Conservation (phyloP, 345 rosid genomes). For the Arabidopsis arenosa region DNA sequence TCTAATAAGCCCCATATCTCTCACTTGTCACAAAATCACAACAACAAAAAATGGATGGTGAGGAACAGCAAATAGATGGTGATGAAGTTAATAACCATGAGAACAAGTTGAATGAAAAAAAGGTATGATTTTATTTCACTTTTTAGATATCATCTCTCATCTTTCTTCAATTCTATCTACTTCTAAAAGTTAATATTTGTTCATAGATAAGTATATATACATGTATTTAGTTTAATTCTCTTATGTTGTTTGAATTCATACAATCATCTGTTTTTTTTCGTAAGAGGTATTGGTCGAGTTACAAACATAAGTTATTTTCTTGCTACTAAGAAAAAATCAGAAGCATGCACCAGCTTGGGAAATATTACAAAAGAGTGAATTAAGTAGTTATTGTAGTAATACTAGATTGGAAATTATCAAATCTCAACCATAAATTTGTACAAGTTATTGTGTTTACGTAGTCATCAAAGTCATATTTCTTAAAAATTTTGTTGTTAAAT, state of each 20-base stretch:
- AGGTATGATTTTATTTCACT: conserved; percentile 11
- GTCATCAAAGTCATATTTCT: background rate
- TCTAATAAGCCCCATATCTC: conserved; percentile 5
- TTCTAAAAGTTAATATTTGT: background rate
- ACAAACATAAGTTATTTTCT: too few relatives aligned
- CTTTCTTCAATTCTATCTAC: background rate
- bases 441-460: background rate
- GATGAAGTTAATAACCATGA: conserved; percentile 32
- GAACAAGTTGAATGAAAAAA: conserved; percentile 33
- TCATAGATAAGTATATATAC: background rate
- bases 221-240: background rate
- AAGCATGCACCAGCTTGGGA: too few relatives aligned
- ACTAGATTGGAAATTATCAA: background rate
- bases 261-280: too few relatives aligned
- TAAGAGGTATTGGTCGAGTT: too few relatives aligned
- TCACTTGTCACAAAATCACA: background rate
- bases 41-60: conserved; percentile 18
- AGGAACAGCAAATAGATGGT: conserved; percentile 29
- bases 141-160: background rate
- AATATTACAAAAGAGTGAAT: too few relatives aligned
- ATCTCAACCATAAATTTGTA: background rate
- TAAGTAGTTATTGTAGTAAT: too few relatives aligned
- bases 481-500: background rate
- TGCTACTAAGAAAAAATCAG: too few relatives aligned
- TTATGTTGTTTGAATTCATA: background rate